A percentile compares a stretch with the other conserved stretches of the same genome.
These are phyloP conservation scores for Epichloe amarillans DNA, from an alignment of 2,329 filamentous ascomycete species.

Conservation along the genomic window DNA sequence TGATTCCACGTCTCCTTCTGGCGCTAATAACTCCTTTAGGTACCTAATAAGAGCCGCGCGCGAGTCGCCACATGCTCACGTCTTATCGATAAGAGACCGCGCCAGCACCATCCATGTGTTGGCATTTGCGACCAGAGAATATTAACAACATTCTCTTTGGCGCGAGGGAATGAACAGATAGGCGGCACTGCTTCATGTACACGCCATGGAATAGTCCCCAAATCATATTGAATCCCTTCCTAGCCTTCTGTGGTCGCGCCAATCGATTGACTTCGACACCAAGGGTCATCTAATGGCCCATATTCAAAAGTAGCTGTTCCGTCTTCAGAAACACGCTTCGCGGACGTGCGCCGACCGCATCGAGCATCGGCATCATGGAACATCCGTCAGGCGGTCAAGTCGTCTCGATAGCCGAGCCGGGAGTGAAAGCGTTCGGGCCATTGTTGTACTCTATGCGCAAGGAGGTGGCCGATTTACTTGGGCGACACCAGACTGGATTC, in stretches of 20 bases:
- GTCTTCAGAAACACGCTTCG: background rate
- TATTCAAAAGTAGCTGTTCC: background rate
- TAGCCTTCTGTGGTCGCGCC: background rate
- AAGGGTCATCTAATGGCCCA: background rate
- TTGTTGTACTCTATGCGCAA: constrained; percentile 49
- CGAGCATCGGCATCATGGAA: constrained; percentile 14
- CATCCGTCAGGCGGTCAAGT: constrained; percentile 23
- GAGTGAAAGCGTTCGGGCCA: constrained; percentile 49
- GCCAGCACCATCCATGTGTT: background rate
- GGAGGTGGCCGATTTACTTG: constrained; percentile 65
- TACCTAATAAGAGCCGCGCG: background rate
- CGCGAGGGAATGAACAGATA: background rate
- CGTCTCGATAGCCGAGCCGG: constrained; percentile 44
- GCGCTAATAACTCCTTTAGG: background rate
- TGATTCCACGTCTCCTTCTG: background rate
- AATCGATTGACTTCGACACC: background rate
- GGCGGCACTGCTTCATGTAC: background rate
- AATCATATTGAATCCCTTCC: background rate
- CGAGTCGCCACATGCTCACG: background rate
- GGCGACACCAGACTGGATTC: constrained; percentile 54
- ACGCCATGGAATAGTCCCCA: background rate
- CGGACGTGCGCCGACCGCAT: background rate
- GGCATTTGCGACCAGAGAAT: background rate
- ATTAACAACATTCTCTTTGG: background rate
- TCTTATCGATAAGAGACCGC: constrained; percentile 1